These are phyloP conservation scores for Chalaropsis ovoidea DNA, from an alignment of 2,329 filamentous ascomycete species.

Conservation along the genomic window DNA sequence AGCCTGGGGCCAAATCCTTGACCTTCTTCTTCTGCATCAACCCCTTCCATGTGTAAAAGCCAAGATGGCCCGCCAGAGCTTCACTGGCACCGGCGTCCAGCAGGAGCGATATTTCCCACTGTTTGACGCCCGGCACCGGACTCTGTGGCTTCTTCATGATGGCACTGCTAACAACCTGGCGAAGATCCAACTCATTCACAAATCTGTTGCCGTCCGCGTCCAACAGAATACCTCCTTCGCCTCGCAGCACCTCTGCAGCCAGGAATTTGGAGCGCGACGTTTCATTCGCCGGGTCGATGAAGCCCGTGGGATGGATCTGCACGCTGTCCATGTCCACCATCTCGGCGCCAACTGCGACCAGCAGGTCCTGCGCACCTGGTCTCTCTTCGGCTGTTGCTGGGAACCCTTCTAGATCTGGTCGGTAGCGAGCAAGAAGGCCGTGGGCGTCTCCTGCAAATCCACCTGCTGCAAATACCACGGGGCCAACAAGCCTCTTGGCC, in stretches of 20 bases:
- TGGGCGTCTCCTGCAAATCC: conserved; percentile 53
- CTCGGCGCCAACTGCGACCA: conserved; percentile 35
- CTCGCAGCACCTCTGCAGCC: conserved; percentile 52
- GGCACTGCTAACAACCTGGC: conserved; percentile 45
- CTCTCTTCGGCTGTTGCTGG: conserved; percentile 54
- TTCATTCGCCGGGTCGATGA: conserved; percentile 45
- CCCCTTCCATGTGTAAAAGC: conserved; percentile 55
- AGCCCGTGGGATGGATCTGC: conserved; percentile 56
- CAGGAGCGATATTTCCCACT: conserved; percentile 51
- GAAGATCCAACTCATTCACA: conserved; percentile 52
- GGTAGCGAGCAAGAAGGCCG: conserved; percentile 46
- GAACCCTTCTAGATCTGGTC: conserved; percentile 48
- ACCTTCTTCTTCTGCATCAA: conserved; percentile 48
- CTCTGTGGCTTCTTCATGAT: conserved; percentile 36
- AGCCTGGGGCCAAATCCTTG: conserved; percentile 37
- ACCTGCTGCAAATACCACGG: conserved; percentile 51
- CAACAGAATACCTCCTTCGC: conserved; percentile 52
- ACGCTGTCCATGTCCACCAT: conserved; percentile 47
- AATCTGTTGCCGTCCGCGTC: conserved; percentile 41
- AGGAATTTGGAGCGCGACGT: conserved; percentile 48
- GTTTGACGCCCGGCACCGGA: conserved; percentile 33
- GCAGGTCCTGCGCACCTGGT: conserved; percentile 42
- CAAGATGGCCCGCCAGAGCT: conserved; percentile 45
- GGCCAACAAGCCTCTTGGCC: conserved; percentile 38
- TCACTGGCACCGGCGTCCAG: conserved; percentile 49